A percentile compares a stretch with the other conserved stretches of the same genome.
phyloP scores from a whole-genome alignment of 768 basidiomycete genomes.

The Tremella fuciformis region DNA sequence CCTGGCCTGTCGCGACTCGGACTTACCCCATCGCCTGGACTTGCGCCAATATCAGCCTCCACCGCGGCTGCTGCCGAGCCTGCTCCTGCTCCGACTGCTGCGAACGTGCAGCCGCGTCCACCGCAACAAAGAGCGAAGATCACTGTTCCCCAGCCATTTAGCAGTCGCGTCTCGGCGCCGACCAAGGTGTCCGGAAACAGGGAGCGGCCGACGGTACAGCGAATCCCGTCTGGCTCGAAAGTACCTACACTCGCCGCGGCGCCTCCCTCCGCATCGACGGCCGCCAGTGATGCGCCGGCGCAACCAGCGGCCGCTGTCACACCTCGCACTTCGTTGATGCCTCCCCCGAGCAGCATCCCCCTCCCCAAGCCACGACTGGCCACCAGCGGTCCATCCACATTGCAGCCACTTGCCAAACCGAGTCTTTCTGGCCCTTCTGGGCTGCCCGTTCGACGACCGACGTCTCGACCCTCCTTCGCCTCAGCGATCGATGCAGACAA shows the following conservation, averaged over 20 bases:
- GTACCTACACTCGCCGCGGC: neutral
- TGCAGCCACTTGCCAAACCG: no score
- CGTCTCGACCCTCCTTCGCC: constrained; percentile 16
- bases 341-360: constrained; percentile 22
- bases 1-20: constrained; percentile 5
- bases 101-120: neutral
- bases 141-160: neutral
- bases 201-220: neutral
- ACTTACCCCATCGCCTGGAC: neutral
- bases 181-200: neutral
- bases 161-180: neutral
- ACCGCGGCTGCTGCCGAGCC: neutral
- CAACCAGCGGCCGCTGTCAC: neutral
- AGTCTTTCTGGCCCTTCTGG: neutral
- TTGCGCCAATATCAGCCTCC: neutral
- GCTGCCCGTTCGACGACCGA: constrained; percentile 29
- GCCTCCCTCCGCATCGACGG: neutral
- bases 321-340: constrained; percentile 13
- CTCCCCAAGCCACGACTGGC: constrained; percentile 1
- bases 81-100: neutral
- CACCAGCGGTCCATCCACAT: neutral
- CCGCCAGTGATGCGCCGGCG: neutral
- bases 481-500: constrained; percentile 3
- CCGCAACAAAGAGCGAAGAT: neutral
- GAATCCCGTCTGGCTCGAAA: neutral